phyloP scores from a whole-genome alignment of 2,329 filamentous ascomycete genomes.

The Pseudogymnoascus sp. region DNA sequence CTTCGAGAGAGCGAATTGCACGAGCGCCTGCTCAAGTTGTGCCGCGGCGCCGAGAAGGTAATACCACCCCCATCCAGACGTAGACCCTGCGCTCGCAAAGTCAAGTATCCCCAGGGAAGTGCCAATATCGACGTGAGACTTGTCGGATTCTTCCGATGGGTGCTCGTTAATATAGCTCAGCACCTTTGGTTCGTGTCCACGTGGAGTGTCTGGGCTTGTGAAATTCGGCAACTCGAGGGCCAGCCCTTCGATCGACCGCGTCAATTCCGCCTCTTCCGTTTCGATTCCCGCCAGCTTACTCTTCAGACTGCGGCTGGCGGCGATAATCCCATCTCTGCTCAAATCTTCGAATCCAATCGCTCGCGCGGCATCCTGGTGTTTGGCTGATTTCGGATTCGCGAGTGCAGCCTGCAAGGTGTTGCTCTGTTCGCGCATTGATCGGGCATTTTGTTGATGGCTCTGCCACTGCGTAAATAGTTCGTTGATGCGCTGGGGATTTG shows the following conservation, averaged over 20 bases:
- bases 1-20: conserved; percentile 74
- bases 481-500: conserved; percentile 48
- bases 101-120: conserved; percentile 81
- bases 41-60: conserved; percentile 88
- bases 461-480: conserved; percentile 50
- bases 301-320: conserved; percentile 59
- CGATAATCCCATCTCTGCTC: conserved; percentile 46
- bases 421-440: conserved; percentile 54
- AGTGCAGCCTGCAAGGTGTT: conserved; percentile 55
- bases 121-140: conserved; percentile 79
- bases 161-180: conserved; percentile 73
- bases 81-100: conserved; percentile 71
- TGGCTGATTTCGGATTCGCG: conserved; percentile 40
- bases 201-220: conserved; percentile 67
- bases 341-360: conserved; percentile 27
- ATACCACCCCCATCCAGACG: conserved; percentile 96
- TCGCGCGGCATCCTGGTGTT: conserved; percentile 28
- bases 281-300: conserved; percentile 51
- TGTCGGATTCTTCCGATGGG: conserved; percentile 43
- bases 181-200: conserved; percentile 55
- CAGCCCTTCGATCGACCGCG: conserved; percentile 60
- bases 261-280: conserved; percentile 50
- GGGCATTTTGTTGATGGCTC: conserved; percentile 50
- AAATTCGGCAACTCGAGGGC: conserved; percentile 80
- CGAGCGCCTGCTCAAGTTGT: conserved; percentile 85